Evolutionary conservation across 108 stramenopile genomes (phyloP).

Genomic region (Pseudonitzschia multistriata): DNA sequence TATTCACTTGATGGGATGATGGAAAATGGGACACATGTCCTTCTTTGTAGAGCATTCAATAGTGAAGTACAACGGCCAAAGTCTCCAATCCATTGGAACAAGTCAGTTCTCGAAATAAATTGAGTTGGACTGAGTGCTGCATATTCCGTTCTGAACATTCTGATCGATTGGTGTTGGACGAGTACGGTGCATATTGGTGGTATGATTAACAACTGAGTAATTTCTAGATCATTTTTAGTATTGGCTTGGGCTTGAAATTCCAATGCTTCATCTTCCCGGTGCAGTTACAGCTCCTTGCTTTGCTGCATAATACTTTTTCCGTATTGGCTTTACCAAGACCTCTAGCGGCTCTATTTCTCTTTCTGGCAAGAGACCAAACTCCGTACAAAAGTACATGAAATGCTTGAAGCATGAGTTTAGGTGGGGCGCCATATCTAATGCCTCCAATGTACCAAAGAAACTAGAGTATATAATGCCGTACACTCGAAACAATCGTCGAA

Average conservation of each 20-base stretch:
- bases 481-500: conserved; percentile 84
- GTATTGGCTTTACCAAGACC: conserved; percentile 85
- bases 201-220: no score
- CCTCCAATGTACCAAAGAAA: conserved; percentile 88
- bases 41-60: no score
- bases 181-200: no score
- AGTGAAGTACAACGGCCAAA: no score
- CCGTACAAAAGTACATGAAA: conserved; percentile 92
- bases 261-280: conserved; percentile 16
- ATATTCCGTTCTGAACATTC: no score
- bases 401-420: conserved; percentile 92
- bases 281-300: conserved; percentile 47
- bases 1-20: no score
- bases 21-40: no score
- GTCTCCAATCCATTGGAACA: no score
- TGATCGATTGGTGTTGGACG: no score
- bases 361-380: conserved; percentile 87
- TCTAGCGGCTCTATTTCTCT: conserved; percentile 88
- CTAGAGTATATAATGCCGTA: conserved; percentile 89
- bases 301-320: conserved; percentile 81
- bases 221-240: neutral
- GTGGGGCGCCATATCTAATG: conserved; percentile 88
- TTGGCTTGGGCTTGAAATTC: neutral
- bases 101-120: no score
- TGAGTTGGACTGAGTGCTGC: no score